phyloP scores from a whole-genome alignment of 2,329 filamentous ascomycete species.

The Calcarisporium arbuscula region DNA sequence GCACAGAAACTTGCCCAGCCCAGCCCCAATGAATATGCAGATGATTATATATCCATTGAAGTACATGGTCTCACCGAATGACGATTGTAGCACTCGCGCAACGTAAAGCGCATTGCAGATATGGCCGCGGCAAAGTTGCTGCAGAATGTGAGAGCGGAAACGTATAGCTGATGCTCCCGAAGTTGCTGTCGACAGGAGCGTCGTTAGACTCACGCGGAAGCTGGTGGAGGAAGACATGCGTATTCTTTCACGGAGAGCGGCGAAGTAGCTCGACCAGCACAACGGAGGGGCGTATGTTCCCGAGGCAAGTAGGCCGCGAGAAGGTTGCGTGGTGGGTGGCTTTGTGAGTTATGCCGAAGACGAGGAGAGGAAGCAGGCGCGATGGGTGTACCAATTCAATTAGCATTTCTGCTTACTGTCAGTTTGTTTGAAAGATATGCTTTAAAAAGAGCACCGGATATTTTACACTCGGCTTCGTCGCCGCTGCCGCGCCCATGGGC shows the following conservation, averaged over 20 bases:
- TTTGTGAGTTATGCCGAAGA: slow-evolving; percentile 64
- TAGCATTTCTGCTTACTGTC: slow-evolving; percentile 53
- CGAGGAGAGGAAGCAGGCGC: slow-evolving; percentile 63
- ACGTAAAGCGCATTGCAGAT: slow-evolving; percentile 62
- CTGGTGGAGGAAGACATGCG: slow-evolving; percentile 58
- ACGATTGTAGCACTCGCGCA: slow-evolving; percentile 72
- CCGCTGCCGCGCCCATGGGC: too few species aligned
- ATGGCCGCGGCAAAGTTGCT: slow-evolving; percentile 60
- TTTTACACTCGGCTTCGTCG: slow-evolving; percentile 21
- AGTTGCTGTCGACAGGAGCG: slow-evolving; percentile 16
- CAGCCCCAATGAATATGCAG: slow-evolving; percentile 58
- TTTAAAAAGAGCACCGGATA: slow-evolving; percentile 27
- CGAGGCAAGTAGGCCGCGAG: slow-evolving; percentile 77
- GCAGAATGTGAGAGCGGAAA: slow-evolving; percentile 52
- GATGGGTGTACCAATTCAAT: slow-evolving; percentile 71
- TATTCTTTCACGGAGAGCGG: slow-evolving; percentile 63
- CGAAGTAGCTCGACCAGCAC: slow-evolving; percentile 66
- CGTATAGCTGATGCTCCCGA: slow-evolving; percentile 17
- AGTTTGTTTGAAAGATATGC: slow-evolving; percentile 5
- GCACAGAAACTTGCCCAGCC: slow-evolving; percentile 47
- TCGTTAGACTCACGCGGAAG: slow-evolving; percentile 26
- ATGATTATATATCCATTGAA: slow-evolving; percentile 71
- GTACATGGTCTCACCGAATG: slow-evolving; percentile 62
- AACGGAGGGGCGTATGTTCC: slow-evolving; percentile 65
- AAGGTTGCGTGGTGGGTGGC: too few species aligned